Evolutionary conservation across 2,329 filamentous ascomycete species (phyloP).

Genomic region (Truncatella angustata): DNA sequence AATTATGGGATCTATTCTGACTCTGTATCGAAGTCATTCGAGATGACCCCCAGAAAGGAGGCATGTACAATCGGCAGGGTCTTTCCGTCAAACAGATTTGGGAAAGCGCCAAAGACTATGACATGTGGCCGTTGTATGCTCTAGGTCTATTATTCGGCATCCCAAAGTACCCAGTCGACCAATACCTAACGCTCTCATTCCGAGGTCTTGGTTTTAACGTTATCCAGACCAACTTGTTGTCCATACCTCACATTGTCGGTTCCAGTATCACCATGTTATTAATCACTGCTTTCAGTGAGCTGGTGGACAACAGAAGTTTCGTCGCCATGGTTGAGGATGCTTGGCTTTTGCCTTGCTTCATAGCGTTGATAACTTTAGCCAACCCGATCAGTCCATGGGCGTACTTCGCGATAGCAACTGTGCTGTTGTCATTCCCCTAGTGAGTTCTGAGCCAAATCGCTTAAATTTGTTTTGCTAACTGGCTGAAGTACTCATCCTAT

Average conservation of each 20-base stretch:
- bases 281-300: conserved; percentile 50
- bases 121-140: conserved; percentile 44
- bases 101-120: conserved; percentile 47
- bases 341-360: conserved; percentile 54
- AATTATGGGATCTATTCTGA: too few relatives aligned
- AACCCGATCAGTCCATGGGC: neutral
- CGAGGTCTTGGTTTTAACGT: conserved; percentile 29
- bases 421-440: conserved; percentile 51
- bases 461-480: neutral
- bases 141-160: conserved; percentile 38
- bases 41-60: conserved; percentile 44
- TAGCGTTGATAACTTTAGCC: neutral
- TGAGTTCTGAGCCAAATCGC: conserved; percentile 17
- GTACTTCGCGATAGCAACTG: conserved; percentile 38
- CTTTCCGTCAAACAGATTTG: conserved; percentile 42
- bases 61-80: conserved; percentile 51
- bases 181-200: conserved; percentile 25
- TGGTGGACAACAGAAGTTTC: conserved; percentile 46
- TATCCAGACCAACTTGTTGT: conserved; percentile 53
- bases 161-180: conserved; percentile 40
- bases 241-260: conserved; percentile 42
- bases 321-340: conserved; percentile 46
- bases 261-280: conserved; percentile 41
- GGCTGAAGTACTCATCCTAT: conserved; percentile 40
- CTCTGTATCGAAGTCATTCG: too few relatives aligned